Evolutionary conservation across 805 yeast genomes (phyloP), one percentile per base, ranked within the genome.

Genomic region (Barnettozyma siamensis): DNA sequence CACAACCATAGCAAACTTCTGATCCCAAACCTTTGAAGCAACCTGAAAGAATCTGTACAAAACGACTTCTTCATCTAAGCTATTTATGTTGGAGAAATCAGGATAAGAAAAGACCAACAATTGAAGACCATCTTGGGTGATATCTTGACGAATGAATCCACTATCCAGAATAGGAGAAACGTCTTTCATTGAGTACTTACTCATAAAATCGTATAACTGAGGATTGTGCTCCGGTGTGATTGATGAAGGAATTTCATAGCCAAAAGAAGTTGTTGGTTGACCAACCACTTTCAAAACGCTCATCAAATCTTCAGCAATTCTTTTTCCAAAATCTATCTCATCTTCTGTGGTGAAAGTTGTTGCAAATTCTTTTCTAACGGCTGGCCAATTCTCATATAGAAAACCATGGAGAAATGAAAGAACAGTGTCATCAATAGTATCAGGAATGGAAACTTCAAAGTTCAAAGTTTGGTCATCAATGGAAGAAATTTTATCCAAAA

Each of bases 71-170:
- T 70, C 55, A 33, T 73, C 75, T 8, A 13, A 7, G 12, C 58
- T 35, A 9, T 58, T 59, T 11, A 65, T 53, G 24, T 55, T 54
- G 30, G 56, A 46, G 30, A 75, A 64, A 16, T 70, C 59, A 7
- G 57, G 53, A 47, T 70, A 67, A 33, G 76, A 73, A 20, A 83
- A 50, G 3, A 82, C 77, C 21, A 84, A 64, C 17, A 80, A 70
- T 1, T 93, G 94, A 0, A 76, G 62, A 12, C 95, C 95, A 54
- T 85, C 94, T 30, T 73, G 67, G 29, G 83, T 76, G 13, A 83
- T 75, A 1, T 84, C 76, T 47, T 78, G 87, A 38, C 75, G 78
- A 10, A 84, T 69, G 29, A 80, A 64, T 0, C 70, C 65, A 12
- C 62, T 51, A 13, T 74, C 75, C 18, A 65, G 53, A 6, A 69